A percentile compares a stretch with the other conserved stretches of the same genome.
phyloP scores from a whole-genome alignment of 2,329 filamentous ascomycete species.

The Ophiostoma ulmi region DNA sequence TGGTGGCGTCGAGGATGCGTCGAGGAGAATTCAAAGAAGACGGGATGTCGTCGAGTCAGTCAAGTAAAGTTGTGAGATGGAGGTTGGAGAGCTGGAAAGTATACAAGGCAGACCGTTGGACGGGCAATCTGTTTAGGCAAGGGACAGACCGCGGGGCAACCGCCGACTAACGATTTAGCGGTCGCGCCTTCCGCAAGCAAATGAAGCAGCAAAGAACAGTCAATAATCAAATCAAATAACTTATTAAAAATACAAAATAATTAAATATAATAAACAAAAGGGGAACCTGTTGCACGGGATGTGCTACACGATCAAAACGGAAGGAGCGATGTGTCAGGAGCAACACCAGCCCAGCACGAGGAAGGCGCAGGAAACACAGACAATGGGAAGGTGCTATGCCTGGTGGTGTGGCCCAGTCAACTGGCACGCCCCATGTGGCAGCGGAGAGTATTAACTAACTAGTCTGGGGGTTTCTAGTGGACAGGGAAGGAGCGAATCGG shows the following conservation, averaged over 20 bases:
- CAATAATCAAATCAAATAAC: background rate
- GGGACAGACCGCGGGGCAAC: constrained; percentile 21
- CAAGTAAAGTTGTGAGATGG: background rate
- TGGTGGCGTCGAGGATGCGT: background rate
- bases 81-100: background rate
- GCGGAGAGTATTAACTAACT: background rate
- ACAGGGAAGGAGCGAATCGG: background rate
- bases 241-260: background rate
- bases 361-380: background rate
- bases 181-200: constrained; percentile 14
- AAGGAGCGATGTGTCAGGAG: constrained; percentile 18
- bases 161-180: constrained; percentile 18
- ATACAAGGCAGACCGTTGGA: constrained; percentile 13
- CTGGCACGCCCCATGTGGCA: constrained; percentile 8
- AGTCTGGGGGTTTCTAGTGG: background rate
- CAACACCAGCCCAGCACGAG: constrained; percentile 1
- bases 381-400: background rate
- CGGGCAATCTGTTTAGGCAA: constrained; percentile 18
- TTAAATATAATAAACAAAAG: background rate
- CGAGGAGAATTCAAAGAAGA: background rate
- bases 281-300: constrained; percentile 19
- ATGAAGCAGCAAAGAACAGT: background rate
- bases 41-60: background rate
- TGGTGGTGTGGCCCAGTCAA: background rate
- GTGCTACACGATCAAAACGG: constrained; percentile 22